Conservation (phyloP, 768 basidiomycete genomes). For the Trametes cingulata region DNA sequence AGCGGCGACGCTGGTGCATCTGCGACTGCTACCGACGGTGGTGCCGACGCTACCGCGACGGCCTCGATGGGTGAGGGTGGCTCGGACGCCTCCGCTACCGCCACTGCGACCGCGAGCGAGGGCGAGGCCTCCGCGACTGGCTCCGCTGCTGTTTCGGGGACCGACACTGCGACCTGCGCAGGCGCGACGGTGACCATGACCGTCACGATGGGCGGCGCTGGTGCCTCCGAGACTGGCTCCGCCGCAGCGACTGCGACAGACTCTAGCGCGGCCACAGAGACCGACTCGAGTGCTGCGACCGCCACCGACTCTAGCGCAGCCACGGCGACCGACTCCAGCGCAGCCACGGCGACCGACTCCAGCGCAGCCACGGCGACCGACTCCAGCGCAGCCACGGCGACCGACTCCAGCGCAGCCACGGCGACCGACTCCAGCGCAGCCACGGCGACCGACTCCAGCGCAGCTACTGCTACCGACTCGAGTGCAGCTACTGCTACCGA, state of each 20-base stretch:
- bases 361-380: background rate
- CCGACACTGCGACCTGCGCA: background rate
- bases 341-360: background rate
- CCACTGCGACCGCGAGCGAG: background rate
- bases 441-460: too few relatives aligned
- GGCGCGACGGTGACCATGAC: background rate
- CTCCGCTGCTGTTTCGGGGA: background rate
- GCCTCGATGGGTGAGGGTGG: background rate
- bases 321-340: background rate
- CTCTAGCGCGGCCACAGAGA: background rate
- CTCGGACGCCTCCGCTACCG: background rate
- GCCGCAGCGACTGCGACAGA: background rate
- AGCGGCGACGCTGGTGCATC: background rate
- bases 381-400: background rate
- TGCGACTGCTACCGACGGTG: background rate
- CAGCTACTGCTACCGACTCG: too few relatives aligned
- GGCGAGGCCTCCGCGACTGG: background rate
- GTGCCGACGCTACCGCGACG: conserved; percentile 1
- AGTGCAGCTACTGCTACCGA: too few relatives aligned
- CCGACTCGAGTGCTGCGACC: background rate
- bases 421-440: background rate
- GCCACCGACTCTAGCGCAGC: background rate
- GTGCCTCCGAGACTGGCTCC: background rate
- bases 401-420: background rate
- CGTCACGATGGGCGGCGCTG: background rate